Evolutionary conservation across 2,329 filamentous ascomycete genomes (phyloP), one percentile per base, ranked within the genome.

Genomic region (Teratosphaeria zuluensis): DNA sequence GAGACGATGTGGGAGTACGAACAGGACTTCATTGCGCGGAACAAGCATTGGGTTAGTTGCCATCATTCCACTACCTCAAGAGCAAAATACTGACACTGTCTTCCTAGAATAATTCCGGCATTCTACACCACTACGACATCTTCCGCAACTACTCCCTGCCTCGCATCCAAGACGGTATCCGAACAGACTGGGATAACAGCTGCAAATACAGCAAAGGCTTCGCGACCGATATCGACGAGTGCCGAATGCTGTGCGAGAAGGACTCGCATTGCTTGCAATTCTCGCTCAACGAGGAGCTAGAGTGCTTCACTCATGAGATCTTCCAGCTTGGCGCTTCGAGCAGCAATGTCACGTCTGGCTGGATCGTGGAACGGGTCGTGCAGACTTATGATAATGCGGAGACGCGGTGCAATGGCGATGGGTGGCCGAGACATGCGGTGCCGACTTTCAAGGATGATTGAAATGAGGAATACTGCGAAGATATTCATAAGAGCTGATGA

Each of bases 1-100:
- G 46, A 61, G 30, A 58, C 61, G 12, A 57, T 70, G 38, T 72
- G 68, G 63, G 42, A 60, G 1, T 71, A 69, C 28, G 68, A 72
- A 56, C 67, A 71, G 38, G 51, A 64, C 3, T 68, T 63, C 62
- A 63, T 69, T 30, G 48, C 52, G 14, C 46, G 32, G 8, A 32
- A n/a, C 19, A 19, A 31, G n/a, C 14, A 19, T 52, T 52, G 19
- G 53, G 24, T 55, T 8, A 31, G 24, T 38, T 21, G 19, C 11
- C 24, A 14, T 5, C 11, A 1, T 2, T 4, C 28, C 12, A 32
- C 32, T 38, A 28, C 2, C 4, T 14, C 16, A 24, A 9, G 9
- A 9, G 9, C 35, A 12, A 12, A n/a, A 12, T 16, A 42, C 12
- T 42, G 35, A 42, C 35, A 1, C 11, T 52, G 30, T 19, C 51